phyloP scores from a whole-genome alignment of 768 basidiomycete genomes.

The Coprinellus aureogranulatus region DNA sequence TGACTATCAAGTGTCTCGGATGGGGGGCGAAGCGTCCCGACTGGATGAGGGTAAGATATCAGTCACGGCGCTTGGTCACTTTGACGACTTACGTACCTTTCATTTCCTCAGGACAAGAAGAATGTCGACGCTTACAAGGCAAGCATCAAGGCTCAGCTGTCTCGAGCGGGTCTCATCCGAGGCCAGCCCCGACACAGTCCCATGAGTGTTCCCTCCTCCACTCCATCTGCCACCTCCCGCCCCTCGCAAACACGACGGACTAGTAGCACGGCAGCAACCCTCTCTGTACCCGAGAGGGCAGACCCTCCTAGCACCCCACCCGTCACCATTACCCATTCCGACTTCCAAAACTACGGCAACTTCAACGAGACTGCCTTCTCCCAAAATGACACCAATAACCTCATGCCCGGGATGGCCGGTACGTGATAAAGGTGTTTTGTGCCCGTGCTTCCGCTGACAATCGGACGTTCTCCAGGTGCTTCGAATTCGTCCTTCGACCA shows the following conservation, averaged over 20 bases:
- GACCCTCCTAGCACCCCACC: constrained; percentile 14
- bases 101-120: constrained; percentile 66
- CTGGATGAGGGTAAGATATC: constrained; percentile 71
- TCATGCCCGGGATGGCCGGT: constrained; percentile 47
- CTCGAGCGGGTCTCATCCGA: constrained; percentile 74
- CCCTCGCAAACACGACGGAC: constrained; percentile 21
- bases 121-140: constrained; percentile 81
- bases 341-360: constrained; percentile 22
- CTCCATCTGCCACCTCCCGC: constrained; percentile 8
- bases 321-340: constrained; percentile 17
- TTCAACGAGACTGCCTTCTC: constrained; percentile 20
- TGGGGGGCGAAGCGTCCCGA: constrained; percentile 86
- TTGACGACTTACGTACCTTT: constrained; percentile 10
- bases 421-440: constrained; percentile 16
- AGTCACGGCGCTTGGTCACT: constrained; percentile 2
- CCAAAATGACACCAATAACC: constrained; percentile 20
- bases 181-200: constrained; percentile 72
- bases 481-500: constrained; percentile 39
- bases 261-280: constrained; percentile 18
- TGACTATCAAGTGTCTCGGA: constrained; percentile 79
- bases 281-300: constrained; percentile 9
- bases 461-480: constrained; percentile 26
- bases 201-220: constrained; percentile 30
- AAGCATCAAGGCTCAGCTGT: constrained; percentile 77
- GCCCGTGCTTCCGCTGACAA: constrained; percentile 8